Evolutionary conservation across 2,329 filamentous ascomycete genomes (phyloP).

Genomic region (Colletotrichum sublineola): DNA sequence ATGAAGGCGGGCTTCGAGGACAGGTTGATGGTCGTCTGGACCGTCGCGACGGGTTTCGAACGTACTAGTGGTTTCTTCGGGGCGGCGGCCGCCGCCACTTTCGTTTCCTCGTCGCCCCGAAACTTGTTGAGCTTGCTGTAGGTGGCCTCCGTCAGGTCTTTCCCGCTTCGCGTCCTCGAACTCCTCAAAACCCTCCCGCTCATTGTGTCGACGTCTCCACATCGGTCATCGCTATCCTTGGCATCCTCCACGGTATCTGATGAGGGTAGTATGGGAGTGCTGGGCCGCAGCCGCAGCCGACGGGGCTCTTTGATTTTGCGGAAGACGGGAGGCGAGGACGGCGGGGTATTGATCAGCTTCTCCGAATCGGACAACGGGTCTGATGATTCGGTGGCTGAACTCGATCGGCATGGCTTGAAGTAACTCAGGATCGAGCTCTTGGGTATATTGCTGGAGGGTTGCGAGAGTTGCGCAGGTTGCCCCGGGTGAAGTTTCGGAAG

Average conservation of each 20-base stretch:
- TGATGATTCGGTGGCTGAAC: constrained; percentile 24
- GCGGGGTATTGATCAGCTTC: constrained; percentile 44
- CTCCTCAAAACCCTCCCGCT: not conserved
- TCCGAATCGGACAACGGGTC: constrained; percentile 33
- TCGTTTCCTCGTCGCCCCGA: not conserved
- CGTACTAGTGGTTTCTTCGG: constrained; percentile 31
- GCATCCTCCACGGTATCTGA: constrained; percentile 11
- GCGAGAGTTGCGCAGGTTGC: not conserved
- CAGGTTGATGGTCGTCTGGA: constrained; percentile 61
- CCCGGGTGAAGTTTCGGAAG: constrained; percentile 6
- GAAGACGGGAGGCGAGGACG: constrained; percentile 43
- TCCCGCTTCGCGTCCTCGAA: not conserved
- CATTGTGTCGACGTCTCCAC: not conserved
- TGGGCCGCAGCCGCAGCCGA: constrained; percentile 39
- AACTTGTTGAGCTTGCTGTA: constrained; percentile 10
- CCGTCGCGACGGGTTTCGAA: constrained; percentile 44
- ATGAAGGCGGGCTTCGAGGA: constrained; percentile 57
- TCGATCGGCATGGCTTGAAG: constrained; percentile 52
- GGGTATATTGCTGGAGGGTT: constrained; percentile 38
- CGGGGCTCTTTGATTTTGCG: constrained; percentile 40
- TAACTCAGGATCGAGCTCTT: constrained; percentile 58
- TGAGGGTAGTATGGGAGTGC: constrained; percentile 16
- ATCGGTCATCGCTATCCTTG: not conserved
- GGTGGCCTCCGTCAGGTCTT: not conserved
- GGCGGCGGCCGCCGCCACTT: not conserved